A percentile compares a stretch with the other conserved stretches of the same genome.
phyloP scores from a whole-genome alignment of 2,329 filamentous ascomycete genomes.

The Lasiodiplodia theobromae region DNA sequence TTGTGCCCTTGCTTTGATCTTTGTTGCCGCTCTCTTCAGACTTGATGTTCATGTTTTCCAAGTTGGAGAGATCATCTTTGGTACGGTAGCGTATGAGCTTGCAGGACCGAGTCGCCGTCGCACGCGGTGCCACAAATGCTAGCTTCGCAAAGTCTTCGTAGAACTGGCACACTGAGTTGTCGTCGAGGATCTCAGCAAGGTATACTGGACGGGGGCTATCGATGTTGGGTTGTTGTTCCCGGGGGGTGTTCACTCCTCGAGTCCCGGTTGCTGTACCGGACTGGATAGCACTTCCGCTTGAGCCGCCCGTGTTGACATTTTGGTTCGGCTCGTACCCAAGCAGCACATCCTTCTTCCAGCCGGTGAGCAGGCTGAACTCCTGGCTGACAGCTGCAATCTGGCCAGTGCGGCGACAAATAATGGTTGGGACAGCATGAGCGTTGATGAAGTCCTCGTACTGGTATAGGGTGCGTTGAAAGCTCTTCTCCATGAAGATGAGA shows the following conservation, averaged over 20 bases:
- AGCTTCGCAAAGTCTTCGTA: slow-evolving; percentile 95
- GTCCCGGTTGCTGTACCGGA: slow-evolving; percentile 51
- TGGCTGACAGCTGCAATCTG: slow-evolving; percentile 96
- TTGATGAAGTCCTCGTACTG: slow-evolving; percentile 93
- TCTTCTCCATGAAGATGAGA: slow-evolving; percentile 97
- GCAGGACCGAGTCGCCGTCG: slow-evolving; percentile 82
- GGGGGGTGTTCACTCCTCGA: slow-evolving; percentile 57
- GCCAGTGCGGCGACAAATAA: slow-evolving; percentile 89
- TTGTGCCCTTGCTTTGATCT: slow-evolving; percentile 6
- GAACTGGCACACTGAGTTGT: slow-evolving; percentile 91
- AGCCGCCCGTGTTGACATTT: slow-evolving; percentile 78
- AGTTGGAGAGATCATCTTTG: slow-evolving; percentile 45
- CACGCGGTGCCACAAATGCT: slow-evolving; percentile 89
- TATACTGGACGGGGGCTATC: slow-evolving; percentile 76
- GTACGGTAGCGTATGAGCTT: slow-evolving; percentile 86
- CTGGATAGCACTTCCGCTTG: slow-evolving; percentile 45
- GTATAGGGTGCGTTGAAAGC: slow-evolving; percentile 88
- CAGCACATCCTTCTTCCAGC: slow-evolving; percentile 90
- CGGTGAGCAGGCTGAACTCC: slow-evolving; percentile 94
- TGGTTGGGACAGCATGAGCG: slow-evolving; percentile 85
- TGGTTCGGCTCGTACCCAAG: slow-evolving; percentile 86
- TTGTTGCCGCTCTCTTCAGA: slow-evolving; percentile 28
- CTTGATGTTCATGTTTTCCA: slow-evolving; percentile 37
- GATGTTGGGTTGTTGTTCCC: slow-evolving; percentile 37
- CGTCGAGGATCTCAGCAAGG: slow-evolving; percentile 89